Conservation (phyloP, 257 asterid genomes). For the Marsdenia floribunda region DNA sequence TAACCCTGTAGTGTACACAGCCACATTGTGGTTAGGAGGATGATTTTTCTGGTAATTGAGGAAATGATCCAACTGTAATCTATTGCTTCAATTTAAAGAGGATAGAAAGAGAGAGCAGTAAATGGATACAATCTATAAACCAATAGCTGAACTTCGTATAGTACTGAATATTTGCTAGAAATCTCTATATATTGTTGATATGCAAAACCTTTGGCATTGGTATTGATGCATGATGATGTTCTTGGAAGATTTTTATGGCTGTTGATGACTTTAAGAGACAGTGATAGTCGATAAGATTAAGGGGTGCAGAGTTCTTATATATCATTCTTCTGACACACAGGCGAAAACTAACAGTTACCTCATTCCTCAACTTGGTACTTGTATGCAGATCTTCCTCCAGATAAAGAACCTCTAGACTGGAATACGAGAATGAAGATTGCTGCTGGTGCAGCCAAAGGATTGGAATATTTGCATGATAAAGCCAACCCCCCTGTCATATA, state of each 20-base stretch:
- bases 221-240: background rate
- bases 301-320: background rate
- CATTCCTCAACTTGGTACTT: background rate
- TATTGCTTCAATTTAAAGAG: background rate
- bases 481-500: constrained; percentile 89
- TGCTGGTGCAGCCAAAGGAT: constrained; percentile 86
- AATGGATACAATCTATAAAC: background rate
- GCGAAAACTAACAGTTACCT: background rate
- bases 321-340: background rate
- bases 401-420: constrained; percentile 86
- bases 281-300: background rate
- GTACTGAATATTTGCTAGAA: background rate
- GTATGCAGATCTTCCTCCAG: constrained; percentile 51
- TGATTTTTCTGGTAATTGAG: background rate
- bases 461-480: constrained; percentile 85
- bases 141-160: background rate
- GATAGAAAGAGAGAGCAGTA: background rate
- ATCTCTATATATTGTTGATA: background rate
- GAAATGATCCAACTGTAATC: background rate
- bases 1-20: background rate
- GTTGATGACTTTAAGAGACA: background rate
- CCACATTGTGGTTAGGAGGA: background rate
- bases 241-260: background rate
- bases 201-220: background rate
- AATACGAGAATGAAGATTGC: constrained; percentile 92